These are phyloP conservation scores for Phytophthora megakarya DNA, from an alignment of 352 stramenopile species.

Conservation along the genomic window DNA sequence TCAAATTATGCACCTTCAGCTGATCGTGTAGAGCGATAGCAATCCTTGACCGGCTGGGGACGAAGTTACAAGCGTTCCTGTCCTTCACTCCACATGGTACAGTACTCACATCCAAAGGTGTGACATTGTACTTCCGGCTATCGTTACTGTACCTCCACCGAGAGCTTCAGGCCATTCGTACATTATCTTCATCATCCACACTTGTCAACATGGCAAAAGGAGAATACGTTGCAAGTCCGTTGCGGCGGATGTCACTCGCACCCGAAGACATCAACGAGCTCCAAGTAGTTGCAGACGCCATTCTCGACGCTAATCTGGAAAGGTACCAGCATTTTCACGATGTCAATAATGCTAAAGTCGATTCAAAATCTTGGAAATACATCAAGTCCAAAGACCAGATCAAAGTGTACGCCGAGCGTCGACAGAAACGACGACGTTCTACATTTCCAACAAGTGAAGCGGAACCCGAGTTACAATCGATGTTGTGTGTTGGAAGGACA, in stretches of 20 bases:
- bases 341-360: conserved; percentile 25
- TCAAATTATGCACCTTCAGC: conserved; percentile 13
- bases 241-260: conserved; percentile 24
- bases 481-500: conserved; percentile 38
- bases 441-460: conserved; percentile 1
- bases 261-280: conserved; percentile 26
- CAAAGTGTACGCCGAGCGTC: conserved; percentile 26
- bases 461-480: conserved; percentile 25
- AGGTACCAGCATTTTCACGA: conserved; percentile 34
- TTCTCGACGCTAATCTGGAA: conserved; percentile 35
- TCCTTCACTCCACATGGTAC: conserved; percentile 25
- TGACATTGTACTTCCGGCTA: conserved; percentile 18
- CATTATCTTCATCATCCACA: conserved; percentile 15
- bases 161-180: conserved; percentile 20
- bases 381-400: conserved; percentile 38
- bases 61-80: not conserved
- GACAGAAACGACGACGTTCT: conserved; percentile 15
- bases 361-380: conserved; percentile 33
- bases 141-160: conserved; percentile 19
- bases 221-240: conserved; percentile 32
- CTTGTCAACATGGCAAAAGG: conserved; percentile 22
- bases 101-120: conserved; percentile 18
- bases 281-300: conserved; percentile 26
- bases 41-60: conserved; percentile 14
- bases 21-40: conserved; percentile 16